Evolutionary conservation across 352 stramenopile genomes (phyloP).

Genomic region (Thalassiosira mediterranea): DNA sequence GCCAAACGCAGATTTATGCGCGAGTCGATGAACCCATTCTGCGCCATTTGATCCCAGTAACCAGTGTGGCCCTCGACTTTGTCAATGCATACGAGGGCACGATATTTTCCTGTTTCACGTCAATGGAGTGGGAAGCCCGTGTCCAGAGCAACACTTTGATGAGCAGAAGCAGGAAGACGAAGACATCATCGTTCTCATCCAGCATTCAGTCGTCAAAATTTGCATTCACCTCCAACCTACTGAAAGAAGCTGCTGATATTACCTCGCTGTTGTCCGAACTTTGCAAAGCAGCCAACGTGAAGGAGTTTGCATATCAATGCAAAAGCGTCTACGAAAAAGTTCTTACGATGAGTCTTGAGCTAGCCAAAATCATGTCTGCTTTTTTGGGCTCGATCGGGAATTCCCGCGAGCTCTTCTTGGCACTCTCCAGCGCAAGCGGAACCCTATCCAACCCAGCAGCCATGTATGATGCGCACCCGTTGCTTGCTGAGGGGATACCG

Average conservation of each 20-base stretch:
- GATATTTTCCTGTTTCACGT: slow-evolving; percentile 55
- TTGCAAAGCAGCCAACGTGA: slow-evolving; percentile 46
- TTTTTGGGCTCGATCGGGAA: slow-evolving; percentile 69
- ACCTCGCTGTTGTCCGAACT: slow-evolving; percentile 57
- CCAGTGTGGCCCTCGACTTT: slow-evolving; percentile 61
- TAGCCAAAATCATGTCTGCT: slow-evolving; percentile 48
- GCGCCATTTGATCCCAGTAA: slow-evolving; percentile 33
- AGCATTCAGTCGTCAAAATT: slow-evolving; percentile 48
- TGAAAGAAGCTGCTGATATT: slow-evolving; percentile 56
- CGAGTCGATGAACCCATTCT: slow-evolving; percentile 39
- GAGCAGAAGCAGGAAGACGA: slow-evolving; percentile 15
- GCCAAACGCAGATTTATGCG: slow-evolving; percentile 26
- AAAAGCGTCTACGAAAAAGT: slow-evolving; percentile 46
- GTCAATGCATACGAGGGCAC: slow-evolving; percentile 44
- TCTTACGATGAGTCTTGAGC: slow-evolving; percentile 36
- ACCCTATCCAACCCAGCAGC: slow-evolving; percentile 24
- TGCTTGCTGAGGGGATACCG: slow-evolving; percentile 64
- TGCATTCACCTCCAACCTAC: slow-evolving; percentile 56
- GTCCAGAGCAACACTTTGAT: slow-evolving; percentile 9
- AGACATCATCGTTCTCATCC: slow-evolving; percentile 31
- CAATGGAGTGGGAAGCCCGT: slow-evolving; percentile 21
- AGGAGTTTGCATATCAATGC: slow-evolving; percentile 41
- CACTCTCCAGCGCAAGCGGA: slow-evolving; percentile 47
- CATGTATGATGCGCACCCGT: slow-evolving; percentile 45
- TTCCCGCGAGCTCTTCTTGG: slow-evolving; percentile 65